A percentile compares a stretch with the other conserved stretches of the same genome.
These are phyloP conservation scores for Blumeria graminis DNA, from an alignment of 2,329 filamentous ascomycete genomes.

Conservation along the genomic window DNA sequence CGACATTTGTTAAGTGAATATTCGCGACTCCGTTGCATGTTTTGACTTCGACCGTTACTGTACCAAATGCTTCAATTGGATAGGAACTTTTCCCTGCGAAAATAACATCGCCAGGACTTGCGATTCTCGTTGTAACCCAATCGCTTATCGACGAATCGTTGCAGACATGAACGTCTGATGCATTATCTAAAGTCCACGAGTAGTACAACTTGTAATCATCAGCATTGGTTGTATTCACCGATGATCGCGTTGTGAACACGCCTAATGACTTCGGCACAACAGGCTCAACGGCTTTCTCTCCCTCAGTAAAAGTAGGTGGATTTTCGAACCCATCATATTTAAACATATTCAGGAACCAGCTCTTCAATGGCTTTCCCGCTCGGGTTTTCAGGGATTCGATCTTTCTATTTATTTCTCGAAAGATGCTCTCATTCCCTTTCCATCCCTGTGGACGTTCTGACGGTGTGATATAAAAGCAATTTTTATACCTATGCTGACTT, in stretches of 20 bases:
- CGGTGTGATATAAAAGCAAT: neutral
- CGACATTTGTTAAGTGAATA: no score
- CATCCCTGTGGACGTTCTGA: neutral
- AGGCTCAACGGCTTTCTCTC: neutral
- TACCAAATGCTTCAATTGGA: neutral
- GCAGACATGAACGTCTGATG: neutral
- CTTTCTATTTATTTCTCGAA: neutral
- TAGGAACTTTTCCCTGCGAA: neutral
- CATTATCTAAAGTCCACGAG: neutral
- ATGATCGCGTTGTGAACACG: neutral
- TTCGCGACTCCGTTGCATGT: no score
- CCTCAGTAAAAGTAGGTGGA: neutral
- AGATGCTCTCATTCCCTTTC: neutral
- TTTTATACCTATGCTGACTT: neutral
- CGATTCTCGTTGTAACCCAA: neutral
- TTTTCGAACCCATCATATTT: neutral
- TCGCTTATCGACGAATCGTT: neutral
- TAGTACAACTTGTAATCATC: neutral
- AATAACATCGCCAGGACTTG: neutral
- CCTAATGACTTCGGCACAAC: neutral
- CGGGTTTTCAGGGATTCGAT: neutral
- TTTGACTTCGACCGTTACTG: neutral
- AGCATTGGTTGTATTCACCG: neutral
- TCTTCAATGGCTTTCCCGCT: neutral
- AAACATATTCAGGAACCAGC: neutral